A percentile compares a stretch with the other conserved stretches of the same genome.
phyloP scores from a whole-genome alignment of 148 eudicot species.

The Amaranthus hypochondriacus region DNA sequence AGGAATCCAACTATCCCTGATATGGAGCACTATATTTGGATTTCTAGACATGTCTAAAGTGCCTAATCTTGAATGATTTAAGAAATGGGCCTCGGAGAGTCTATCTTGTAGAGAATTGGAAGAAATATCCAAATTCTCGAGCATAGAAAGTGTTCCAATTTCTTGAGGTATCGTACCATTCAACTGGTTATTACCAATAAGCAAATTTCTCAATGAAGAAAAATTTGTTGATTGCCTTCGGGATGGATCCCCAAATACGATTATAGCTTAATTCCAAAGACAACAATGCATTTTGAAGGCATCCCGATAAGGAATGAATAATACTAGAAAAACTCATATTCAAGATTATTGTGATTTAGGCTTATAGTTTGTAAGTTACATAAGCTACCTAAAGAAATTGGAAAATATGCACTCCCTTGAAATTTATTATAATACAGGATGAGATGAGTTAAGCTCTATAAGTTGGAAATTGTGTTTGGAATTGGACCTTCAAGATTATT shows the following conservation, averaged over 20 bases:
- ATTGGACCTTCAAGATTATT: background rate
- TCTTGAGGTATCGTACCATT: conserved; percentile 9
- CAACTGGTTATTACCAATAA: conserved; percentile 18
- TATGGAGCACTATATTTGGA: conserved; percentile 6
- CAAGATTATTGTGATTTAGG: background rate
- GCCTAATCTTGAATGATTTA: conserved; percentile 18
- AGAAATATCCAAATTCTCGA: conserved; percentile 14
- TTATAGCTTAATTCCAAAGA: conserved; percentile 8
- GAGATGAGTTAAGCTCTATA: background rate
- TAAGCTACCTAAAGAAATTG: background rate
- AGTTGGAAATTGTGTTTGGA: background rate
- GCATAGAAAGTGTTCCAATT: conserved; percentile 22
- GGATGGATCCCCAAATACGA: conserved; percentile 16
- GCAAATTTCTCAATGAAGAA: background rate
- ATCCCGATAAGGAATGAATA: conserved; percentile 1
- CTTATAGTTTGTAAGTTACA: conserved; percentile 1
- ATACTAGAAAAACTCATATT: background rate
- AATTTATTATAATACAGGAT: conserved; percentile 2
- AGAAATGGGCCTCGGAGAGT: conserved; percentile 19
- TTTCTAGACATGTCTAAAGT: conserved; percentile 22
- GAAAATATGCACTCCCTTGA: background rate
- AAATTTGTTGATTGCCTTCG: conserved; percentile 10
- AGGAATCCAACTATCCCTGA: conserved; percentile 11
- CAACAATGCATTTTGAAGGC: background rate
- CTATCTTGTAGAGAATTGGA: conserved; percentile 24